Evolutionary conservation across 176 grass and related monocot species (phyloP).

Genomic region (Carex parvula): DNA sequence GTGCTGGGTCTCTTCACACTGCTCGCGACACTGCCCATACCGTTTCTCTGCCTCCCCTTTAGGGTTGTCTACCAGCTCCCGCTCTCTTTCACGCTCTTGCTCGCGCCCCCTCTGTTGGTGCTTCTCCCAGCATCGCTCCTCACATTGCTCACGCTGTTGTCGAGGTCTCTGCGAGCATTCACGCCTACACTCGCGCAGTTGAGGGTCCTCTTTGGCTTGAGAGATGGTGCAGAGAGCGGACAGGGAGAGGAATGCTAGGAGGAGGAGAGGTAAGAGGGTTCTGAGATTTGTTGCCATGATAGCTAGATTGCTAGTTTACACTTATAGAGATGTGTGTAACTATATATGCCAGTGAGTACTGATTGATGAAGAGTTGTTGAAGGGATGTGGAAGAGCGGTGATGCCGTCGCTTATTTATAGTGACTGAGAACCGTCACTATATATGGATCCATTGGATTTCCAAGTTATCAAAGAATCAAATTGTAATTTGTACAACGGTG

Average conservation of each 20-base stretch:
- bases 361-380: background rate
- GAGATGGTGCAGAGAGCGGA: conserved; percentile 24
- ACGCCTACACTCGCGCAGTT: background rate
- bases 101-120: conserved; percentile 7
- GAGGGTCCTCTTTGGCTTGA: conserved; percentile 9
- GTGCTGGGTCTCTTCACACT: background rate
- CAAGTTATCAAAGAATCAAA: background rate
- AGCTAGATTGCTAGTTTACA: background rate
- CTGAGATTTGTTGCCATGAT: conserved; percentile 35
- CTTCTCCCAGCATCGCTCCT: background rate
- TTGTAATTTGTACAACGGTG: background rate
- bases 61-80: background rate
- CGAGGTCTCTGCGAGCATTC: conserved; percentile 9
- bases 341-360: background rate
- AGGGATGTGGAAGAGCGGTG: background rate
- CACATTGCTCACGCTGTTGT: background rate
- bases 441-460: background rate
- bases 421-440: background rate
- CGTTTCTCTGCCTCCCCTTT: background rate
- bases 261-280: conserved; percentile 9
- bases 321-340: background rate
- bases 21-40: background rate
- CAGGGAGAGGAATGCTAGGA: conserved; percentile 35
- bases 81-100: conserved; percentile 12
- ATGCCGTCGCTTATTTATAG: conserved; percentile 19